Evolutionary conservation across 1,284 basidiomycete species (phyloP), one percentile per base, ranked within the genome.

Genomic region (Ustilago shanxiensis): DNA sequence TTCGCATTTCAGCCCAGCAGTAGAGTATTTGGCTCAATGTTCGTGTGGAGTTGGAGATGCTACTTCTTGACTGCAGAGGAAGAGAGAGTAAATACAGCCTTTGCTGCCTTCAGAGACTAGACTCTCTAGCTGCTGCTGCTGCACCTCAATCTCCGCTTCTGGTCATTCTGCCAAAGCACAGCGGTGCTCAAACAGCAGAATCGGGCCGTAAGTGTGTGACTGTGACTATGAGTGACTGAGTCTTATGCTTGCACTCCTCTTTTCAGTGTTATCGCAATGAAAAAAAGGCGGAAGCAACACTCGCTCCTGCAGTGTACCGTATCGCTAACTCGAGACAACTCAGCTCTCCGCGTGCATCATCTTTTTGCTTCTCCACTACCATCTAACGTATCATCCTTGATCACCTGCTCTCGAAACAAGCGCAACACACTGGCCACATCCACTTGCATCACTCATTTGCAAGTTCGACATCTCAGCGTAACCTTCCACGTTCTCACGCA

Each of bases 361-460:
- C 26, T 16, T 33, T 24, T 49, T 49, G 9, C 29, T 24, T 35
- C 44, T 20, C n/a, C 22, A 26, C 60, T 44, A 62, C 39, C 60
- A 55, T 49, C 52, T 41, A 62, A 16, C 31, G 35, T 33, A 47
- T 8, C 44, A 53, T 52, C 37, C 51, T 39, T 55, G 60, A 35
- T 60, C 50, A 53, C 49, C 41, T 44, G 39, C 35, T 41, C 7
- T n/a, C 20, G 37, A 20, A 58, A 7, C 56, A 29, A 49, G 16
- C 20, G 14, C 51, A 53, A 31, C 60, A 54, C 28, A 24, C 9
- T n/a, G n/a, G n/a, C n/a, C 51, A 20, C 18, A 26, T 28, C 39
- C 53, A 28, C 52, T 62, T 62, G 60, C 60, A 45, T 35, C 29
- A 26, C 20, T 45, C 22, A 28, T 54, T 44, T 61, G 60, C 60